Conservation (phyloP, 2,329 filamentous ascomycete species). For the Fusarium equiseti region DNA sequence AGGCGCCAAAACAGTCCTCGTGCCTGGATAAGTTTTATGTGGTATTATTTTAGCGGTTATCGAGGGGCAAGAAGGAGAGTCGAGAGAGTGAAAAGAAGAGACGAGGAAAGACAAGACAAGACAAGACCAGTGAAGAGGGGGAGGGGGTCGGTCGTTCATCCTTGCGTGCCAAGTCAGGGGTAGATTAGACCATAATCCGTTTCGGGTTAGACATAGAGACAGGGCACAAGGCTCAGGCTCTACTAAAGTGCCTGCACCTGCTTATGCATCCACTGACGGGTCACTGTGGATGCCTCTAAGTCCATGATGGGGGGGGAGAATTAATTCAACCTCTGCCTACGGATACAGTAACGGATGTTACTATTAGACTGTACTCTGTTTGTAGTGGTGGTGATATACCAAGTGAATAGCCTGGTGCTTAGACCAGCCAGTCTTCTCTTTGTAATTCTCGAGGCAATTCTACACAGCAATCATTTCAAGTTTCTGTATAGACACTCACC, state of each 20-base stretch:
- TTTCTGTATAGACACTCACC: neutral
- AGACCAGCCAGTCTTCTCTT: neutral
- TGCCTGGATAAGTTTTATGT: constrained; percentile 28
- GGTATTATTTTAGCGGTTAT: constrained; percentile 10
- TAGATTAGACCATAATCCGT: constrained; percentile 34
- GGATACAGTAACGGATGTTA: neutral
- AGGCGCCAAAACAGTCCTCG: constrained; percentile 29
- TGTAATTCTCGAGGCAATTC: neutral
- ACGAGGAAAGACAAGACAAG: neutral
- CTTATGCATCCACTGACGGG: constrained; percentile 38
- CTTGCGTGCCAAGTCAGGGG: constrained; percentile 41
- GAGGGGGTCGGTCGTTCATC: constrained; percentile 13
- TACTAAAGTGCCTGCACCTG: constrained; percentile 47
- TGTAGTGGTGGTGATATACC: neutral
- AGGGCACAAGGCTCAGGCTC: constrained; percentile 33
- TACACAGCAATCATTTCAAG: neutral
- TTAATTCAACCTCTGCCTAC: neutral
- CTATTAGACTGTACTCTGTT: neutral
- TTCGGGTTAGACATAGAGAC: constrained; percentile 30
- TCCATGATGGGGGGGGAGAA: constrained; percentile 26
- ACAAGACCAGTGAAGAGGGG: constrained; percentile 5
- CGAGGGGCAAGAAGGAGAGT: constrained; percentile 19
- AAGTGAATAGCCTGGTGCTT: neutral
- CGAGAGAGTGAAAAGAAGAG: neutral
- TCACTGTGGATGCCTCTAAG: constrained; percentile 31